Percentiles rank a stretch among this genome's conserved stretches.
phyloP scores from a whole-genome alignment of 805 yeast species.

The Danielia oregonensis region DNA sequence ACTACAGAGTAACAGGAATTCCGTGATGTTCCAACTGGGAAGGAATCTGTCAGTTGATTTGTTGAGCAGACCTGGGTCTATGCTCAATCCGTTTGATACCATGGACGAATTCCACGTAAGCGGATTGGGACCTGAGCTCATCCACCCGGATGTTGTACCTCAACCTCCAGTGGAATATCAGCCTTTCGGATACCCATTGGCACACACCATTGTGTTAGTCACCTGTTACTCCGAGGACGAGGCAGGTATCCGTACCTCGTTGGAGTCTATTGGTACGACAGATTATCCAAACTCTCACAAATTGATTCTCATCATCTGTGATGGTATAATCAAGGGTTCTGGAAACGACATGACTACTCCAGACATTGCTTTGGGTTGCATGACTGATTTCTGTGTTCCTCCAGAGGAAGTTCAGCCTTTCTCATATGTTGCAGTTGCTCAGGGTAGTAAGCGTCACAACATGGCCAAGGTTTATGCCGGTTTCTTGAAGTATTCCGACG shows the following conservation, averaged over 20 bases:
- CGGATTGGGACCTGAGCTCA: slow-evolving; percentile 53
- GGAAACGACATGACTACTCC: slow-evolving; percentile 89
- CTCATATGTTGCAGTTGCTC: slow-evolving; percentile 94
- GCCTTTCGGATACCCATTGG: slow-evolving; percentile 70
- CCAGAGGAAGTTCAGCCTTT: slow-evolving; percentile 73
- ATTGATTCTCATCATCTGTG: slow-evolving; percentile 80
- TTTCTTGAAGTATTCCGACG: slow-evolving; percentile 82
- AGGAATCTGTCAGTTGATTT: slow-evolving; percentile 33
- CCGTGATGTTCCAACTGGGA: slow-evolving; percentile 10
- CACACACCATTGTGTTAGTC: slow-evolving; percentile 45
- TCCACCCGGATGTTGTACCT: slow-evolving; percentile 77
- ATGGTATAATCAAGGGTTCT: slow-evolving; percentile 91
- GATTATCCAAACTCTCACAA: slow-evolving; percentile 96
- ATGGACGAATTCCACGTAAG: slow-evolving; percentile 31
- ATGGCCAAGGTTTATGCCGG: slow-evolving; percentile 98
- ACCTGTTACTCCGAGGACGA: slow-evolving; percentile 96
- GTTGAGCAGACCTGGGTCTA: slow-evolving; percentile 25
- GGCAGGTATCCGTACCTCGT: slow-evolving; percentile 77
- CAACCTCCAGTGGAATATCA: slow-evolving; percentile 89
- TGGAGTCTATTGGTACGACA: slow-evolving; percentile 92
- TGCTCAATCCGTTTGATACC: slow-evolving; percentile 31
- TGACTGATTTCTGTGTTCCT: slow-evolving; percentile 65
- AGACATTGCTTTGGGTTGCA: slow-evolving; percentile 81
- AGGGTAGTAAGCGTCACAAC: slow-evolving; percentile 91
- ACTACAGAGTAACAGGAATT: slow-evolving; percentile 12